Evolutionary conservation across 2,329 filamentous ascomycete species (phyloP).

Genomic region (Pseudocercospora vitis): DNA sequence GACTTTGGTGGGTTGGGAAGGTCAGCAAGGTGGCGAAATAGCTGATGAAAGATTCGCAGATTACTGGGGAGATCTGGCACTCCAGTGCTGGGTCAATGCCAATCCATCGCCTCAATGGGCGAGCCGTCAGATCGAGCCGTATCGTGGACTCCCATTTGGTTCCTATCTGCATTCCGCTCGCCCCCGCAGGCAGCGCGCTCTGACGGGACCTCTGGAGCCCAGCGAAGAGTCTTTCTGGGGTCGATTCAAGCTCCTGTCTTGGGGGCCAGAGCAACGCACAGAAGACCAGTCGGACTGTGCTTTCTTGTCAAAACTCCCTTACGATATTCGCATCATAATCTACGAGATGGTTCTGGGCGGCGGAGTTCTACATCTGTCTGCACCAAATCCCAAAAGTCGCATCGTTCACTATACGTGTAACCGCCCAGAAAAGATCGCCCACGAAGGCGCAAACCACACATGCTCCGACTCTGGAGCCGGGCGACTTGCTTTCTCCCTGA

Average conservation of each 20-base stretch:
- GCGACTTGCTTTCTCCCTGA: constrained; percentile 24
- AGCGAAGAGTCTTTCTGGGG: constrained; percentile 30
- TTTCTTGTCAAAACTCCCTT: constrained; percentile 33
- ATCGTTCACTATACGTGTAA: constrained; percentile 33
- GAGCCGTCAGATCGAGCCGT: constrained; percentile 33
- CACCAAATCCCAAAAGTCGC: constrained; percentile 27
- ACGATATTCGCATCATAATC: constrained; percentile 37
- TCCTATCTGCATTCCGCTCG: constrained; percentile 32
- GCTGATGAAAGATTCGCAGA: constrained; percentile 28
- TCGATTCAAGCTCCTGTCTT: constrained; percentile 28
- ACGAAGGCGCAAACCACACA: constrained; percentile 26
- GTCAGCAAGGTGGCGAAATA: no score
- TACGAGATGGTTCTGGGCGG: constrained; percentile 37
- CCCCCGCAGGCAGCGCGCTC: constrained; percentile 30
- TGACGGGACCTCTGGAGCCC: constrained; percentile 33
- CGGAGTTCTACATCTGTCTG: constrained; percentile 33
- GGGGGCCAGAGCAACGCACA: constrained; percentile 28
- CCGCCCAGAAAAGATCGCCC: constrained; percentile 29
- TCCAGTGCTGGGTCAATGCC: constrained; percentile 32
- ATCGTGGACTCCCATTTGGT: constrained; percentile 36
- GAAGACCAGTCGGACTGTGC: constrained; percentile 28
- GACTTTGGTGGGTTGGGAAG: neutral
- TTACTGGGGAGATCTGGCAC: constrained; percentile 35
- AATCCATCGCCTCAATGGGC: constrained; percentile 38
- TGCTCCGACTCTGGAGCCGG: constrained; percentile 28